These are phyloP conservation scores for Vaccinium myrtillus DNA, from an alignment of 148 eudicot species.

Conservation along the genomic window DNA sequence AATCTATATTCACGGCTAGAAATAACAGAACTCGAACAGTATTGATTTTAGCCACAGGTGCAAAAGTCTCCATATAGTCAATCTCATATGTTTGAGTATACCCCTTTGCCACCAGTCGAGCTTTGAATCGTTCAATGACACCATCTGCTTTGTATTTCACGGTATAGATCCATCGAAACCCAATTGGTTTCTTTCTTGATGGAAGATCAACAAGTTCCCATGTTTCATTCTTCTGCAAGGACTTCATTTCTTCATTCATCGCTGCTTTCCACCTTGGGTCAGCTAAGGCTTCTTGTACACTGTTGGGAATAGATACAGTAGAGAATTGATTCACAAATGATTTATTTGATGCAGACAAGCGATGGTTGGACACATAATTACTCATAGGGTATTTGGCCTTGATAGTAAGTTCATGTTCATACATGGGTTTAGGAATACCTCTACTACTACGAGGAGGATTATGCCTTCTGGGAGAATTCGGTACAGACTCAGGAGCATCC, in stretches of 20 bases:
- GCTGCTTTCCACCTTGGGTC: not conserved
- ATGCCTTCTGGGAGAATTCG: not conserved
- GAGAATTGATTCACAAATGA: no score
- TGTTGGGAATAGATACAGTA: no score
- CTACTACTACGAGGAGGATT: not conserved
- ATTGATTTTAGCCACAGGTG: not conserved
- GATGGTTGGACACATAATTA: not conserved
- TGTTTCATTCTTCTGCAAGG: not conserved
- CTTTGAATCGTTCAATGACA: not conserved
- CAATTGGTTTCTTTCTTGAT: not conserved
- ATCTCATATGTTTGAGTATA: not conserved
- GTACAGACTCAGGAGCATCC: not conserved
- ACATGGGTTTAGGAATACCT: slow-evolving; percentile 2
- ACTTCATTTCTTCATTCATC: not conserved
- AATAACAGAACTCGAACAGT: not conserved
- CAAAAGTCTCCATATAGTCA: not conserved
- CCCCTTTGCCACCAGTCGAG: not conserved
- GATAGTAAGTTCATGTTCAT: not conserved
- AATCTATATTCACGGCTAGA: not conserved
- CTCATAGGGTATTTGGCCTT: not conserved
- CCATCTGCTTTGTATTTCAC: not conserved
- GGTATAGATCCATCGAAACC: not conserved
- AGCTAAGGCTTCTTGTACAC: no score
- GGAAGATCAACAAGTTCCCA: not conserved
- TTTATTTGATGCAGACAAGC: not conserved